A percentile compares a stretch with the other conserved stretches of the same genome.
phyloP scores from a whole-genome alignment of 345 rosid genomes.

The Ceriops decandra region DNA sequence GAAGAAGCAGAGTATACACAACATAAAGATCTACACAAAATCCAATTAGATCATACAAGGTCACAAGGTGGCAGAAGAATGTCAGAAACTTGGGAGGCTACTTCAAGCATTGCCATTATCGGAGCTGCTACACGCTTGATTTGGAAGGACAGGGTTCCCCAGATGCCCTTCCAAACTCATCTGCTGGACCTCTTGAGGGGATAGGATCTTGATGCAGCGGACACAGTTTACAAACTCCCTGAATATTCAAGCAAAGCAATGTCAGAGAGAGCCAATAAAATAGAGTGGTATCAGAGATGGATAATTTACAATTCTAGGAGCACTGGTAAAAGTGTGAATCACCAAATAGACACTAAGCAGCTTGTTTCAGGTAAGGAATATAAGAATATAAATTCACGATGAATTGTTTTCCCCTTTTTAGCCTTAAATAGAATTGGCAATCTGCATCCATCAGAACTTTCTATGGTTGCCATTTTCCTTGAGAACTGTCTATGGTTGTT shows the following conservation, averaged over 20 bases:
- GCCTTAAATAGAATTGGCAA: too few species aligned
- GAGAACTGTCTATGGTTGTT: too few species aligned
- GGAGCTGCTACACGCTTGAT: conserved; percentile 70
- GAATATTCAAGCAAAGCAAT: conserved; percentile 10
- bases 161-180: conserved; percentile 73
- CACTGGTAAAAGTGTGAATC: too few species aligned
- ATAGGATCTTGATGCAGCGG: conserved; percentile 62
- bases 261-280: conserved; percentile 6
- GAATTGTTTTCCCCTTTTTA: too few species aligned
- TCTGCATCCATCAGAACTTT: too few species aligned
- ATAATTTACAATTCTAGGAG: not conserved
- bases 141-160: conserved; percentile 46
- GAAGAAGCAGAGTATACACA: not conserved
- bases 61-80: conserved; percentile 14
- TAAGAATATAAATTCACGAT: too few species aligned
- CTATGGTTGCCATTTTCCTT: too few species aligned
- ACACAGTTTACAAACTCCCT: conserved; percentile 79
- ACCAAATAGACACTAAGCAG: too few species aligned
- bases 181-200: conserved; percentile 78
- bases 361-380: too few species aligned
- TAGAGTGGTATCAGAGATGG: too few species aligned
- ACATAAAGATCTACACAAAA: conserved; percentile 20
- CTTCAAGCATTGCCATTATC: conserved; percentile 48
- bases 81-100: conserved; percentile 24
- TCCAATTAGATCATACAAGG: conserved; percentile 12